phyloP scores from a whole-genome alignment of 345 rosid species.

The Noccaea caerulescens region DNA sequence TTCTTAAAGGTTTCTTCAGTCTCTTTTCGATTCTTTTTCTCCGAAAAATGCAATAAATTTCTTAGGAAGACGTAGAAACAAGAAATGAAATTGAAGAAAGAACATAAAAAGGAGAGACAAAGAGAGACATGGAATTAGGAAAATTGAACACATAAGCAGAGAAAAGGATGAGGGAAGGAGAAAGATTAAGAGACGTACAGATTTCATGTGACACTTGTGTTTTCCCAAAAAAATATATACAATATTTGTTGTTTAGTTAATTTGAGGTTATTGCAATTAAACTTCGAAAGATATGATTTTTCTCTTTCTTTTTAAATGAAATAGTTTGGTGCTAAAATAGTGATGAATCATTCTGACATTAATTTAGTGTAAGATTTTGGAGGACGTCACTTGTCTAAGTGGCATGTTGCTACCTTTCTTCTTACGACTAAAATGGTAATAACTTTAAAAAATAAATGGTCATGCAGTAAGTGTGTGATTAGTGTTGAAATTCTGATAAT shows the following conservation, averaged over 20 bases:
- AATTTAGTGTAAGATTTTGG: constrained; percentile 26
- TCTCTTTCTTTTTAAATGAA: not conserved
- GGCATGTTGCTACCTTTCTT: constrained; percentile 26
- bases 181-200: constrained; percentile 40
- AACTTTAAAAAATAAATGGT: not conserved
- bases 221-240: not conserved
- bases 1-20: constrained; percentile 23
- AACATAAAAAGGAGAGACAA: not conserved
- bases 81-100: constrained; percentile 1
- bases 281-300: not conserved
- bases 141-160: constrained; percentile 24
- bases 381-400: constrained; percentile 27
- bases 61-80: constrained; percentile 3
- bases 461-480: not conserved
- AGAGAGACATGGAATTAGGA: not conserved
- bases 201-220: constrained; percentile 38
- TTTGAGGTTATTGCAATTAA: not conserved
- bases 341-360: not conserved
- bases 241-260: not conserved
- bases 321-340: not conserved
- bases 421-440: not conserved
- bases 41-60: constrained; percentile 3
- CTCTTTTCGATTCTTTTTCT: constrained; percentile 4
- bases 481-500: too few relatives aligned
- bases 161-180: constrained; percentile 31